Conservation (phyloP, 805 yeast species). For the Ogataea corticis region DNA sequence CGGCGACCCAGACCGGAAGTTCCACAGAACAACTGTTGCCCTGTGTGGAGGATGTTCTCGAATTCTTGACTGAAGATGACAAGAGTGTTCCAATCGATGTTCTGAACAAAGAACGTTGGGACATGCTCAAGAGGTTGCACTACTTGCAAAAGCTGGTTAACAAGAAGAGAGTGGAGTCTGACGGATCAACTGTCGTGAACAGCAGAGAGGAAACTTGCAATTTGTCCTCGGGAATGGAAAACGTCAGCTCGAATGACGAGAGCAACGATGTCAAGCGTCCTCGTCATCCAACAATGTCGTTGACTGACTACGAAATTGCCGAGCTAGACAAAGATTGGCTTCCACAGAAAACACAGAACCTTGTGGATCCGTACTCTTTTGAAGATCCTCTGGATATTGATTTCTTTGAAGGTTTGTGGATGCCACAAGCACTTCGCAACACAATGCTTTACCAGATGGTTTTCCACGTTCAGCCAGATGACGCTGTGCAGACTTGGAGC, state of each 20-base stretch:
- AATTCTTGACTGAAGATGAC: conserved; percentile 50
- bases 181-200: not conserved
- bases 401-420: conserved; percentile 87
- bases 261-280: conserved; percentile 24
- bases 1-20: conserved; percentile 39
- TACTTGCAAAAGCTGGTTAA: conserved; percentile 69
- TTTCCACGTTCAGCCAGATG: conserved; percentile 95
- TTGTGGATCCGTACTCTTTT: conserved; percentile 85
- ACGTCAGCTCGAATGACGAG: conserved; percentile 20
- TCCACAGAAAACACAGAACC: conserved; percentile 40
- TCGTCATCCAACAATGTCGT: conserved; percentile 33
- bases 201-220: conserved; percentile 6
- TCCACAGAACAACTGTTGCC: conserved; percentile 38
- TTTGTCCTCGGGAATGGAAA: conserved; percentile 13
- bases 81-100: conserved; percentile 33
- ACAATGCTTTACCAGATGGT: conserved; percentile 79
- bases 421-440: conserved; percentile 77
- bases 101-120: conserved; percentile 63
- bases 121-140: conserved; percentile 65
- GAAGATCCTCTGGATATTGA: conserved; percentile 83
- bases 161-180: conserved; percentile 29
- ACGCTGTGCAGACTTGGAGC: conserved; percentile 84
- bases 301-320: conserved; percentile 44
- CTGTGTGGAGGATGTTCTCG: conserved; percentile 53
- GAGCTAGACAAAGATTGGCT: conserved; percentile 36